A percentile compares a stretch with the other conserved stretches of the same genome.
These are phyloP conservation scores for Pyracantha coccinea DNA, from an alignment of 331 rosid genomes.

Conservation along the genomic window DNA sequence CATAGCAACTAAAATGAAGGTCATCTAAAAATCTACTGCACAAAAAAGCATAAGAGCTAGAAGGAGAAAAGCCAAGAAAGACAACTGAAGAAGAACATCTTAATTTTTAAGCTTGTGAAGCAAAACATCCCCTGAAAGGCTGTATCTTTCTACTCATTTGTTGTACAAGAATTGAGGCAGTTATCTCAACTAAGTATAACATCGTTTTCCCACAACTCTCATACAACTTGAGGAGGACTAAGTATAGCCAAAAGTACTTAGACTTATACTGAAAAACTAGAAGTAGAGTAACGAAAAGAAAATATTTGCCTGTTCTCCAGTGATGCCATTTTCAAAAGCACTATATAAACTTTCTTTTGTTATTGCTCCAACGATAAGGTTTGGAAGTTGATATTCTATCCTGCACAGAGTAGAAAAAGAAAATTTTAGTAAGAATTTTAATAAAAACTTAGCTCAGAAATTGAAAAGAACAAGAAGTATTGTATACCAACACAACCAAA, in stretches of 20 bases:
- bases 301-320: conserved; percentile 61
- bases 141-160: not conserved
- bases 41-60: not conserved
- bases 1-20: too few species aligned
- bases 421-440: not conserved
- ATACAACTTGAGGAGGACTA: not conserved
- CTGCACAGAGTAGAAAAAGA: conserved; percentile 34
- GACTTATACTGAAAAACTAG: not conserved
- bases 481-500: not conserved
- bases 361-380: conserved; percentile 88
- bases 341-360: conserved; percentile 89
- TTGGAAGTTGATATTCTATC: conserved; percentile 90
- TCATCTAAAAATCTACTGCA: not conserved
- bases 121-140: not conserved
- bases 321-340: conserved; percentile 87
- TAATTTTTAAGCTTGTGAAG: not conserved
- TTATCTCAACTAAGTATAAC: not conserved
- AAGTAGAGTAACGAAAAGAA: not conserved
- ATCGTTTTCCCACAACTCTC: not conserved
- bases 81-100: not conserved
- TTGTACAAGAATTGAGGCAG: not conserved
- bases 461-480: not conserved
- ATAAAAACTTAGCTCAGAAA: conserved; percentile 2
- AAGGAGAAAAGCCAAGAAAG: not conserved
- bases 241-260: not conserved